phyloP scores from a whole-genome alignment of 768 basidiomycete species.

The Suillus clintonianus region DNA sequence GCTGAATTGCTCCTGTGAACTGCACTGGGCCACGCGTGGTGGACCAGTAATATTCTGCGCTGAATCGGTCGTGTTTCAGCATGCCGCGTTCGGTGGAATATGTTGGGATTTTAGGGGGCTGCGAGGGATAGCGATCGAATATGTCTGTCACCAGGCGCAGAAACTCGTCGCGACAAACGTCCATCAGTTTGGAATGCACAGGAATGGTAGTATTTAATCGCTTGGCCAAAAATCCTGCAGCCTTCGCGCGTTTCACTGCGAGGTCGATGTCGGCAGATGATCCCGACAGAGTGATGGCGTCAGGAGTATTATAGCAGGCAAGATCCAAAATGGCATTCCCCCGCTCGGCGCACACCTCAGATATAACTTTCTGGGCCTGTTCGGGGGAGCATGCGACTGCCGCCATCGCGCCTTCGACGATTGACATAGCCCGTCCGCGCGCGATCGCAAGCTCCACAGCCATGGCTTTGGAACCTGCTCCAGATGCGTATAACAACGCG shows the following conservation, averaged over 20 bases:
- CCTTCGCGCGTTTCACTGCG: slow-evolving; percentile 22
- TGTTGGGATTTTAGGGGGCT: slow-evolving; percentile 27
- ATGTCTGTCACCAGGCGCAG: slow-evolving; percentile 26
- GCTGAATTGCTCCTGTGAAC: slow-evolving; percentile 35
- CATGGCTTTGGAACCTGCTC: slow-evolving; percentile 40
- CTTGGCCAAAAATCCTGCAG: not conserved
- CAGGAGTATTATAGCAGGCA: slow-evolving; percentile 42
- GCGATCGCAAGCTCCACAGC: slow-evolving; percentile 46
- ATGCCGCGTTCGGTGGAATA: slow-evolving; percentile 41
- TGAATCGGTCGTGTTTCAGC: slow-evolving; percentile 20
- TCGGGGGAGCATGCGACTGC: slow-evolving; percentile 38
- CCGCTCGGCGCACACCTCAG: not conserved
- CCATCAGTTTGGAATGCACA: slow-evolving; percentile 40
- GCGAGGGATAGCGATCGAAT: slow-evolving; percentile 28
- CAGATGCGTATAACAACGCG: slow-evolving; percentile 44
- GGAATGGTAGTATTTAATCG: slow-evolving; percentile 36
- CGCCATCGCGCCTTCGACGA: slow-evolving; percentile 43
- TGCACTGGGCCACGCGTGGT: slow-evolving; percentile 38
- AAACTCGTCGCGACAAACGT: slow-evolving; percentile 35
- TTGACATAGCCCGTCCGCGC: slow-evolving; percentile 38
- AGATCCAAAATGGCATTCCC: slow-evolving; percentile 33
- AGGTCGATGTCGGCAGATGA: slow-evolving; percentile 24
- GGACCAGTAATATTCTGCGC: slow-evolving; percentile 43
- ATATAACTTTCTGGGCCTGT: slow-evolving; percentile 29
- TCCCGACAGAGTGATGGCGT: slow-evolving; percentile 42